Percentiles rank a stretch among this genome's conserved stretches.
phyloP scores from a whole-genome alignment of 2,329 filamentous ascomycete genomes.

The Claviceps capensis region DNA sequence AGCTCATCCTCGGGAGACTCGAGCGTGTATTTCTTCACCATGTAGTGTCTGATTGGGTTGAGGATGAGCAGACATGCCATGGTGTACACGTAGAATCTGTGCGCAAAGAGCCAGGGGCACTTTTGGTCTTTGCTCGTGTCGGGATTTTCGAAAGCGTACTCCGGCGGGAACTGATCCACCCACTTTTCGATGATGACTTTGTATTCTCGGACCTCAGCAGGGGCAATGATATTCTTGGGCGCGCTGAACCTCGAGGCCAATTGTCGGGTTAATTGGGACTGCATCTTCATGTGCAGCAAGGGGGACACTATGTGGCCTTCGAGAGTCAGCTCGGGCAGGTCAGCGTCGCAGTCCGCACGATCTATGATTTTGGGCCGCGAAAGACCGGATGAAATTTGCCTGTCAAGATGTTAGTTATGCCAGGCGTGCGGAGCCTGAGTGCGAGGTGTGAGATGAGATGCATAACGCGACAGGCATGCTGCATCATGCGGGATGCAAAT shows the following conservation, averaged over 20 bases:
- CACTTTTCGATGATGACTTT: constrained; percentile 23
- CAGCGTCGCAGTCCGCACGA: constrained; percentile 13
- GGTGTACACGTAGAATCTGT: constrained; percentile 31
- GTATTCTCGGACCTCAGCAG: constrained; percentile 15
- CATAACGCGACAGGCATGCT: too few relatives aligned
- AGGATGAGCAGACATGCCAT: constrained; percentile 32
- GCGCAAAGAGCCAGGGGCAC: constrained; percentile 28
- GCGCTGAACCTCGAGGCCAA: constrained; percentile 14
- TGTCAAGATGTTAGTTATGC: constrained; percentile 3
- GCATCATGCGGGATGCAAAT: too few relatives aligned
- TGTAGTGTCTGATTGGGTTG: constrained; percentile 31
- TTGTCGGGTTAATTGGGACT: constrained; percentile 13
- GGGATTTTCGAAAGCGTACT: constrained; percentile 24
- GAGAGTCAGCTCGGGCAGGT: constrained; percentile 16
- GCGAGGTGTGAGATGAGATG: too few relatives aligned
- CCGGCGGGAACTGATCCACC: constrained; percentile 25
- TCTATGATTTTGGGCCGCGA: constrained; percentile 18
- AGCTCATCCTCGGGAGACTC: constrained; percentile 17
- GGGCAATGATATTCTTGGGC: constrained; percentile 14
- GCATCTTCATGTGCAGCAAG: constrained; percentile 18
- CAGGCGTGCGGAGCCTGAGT: too few relatives aligned
- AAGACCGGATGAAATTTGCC: constrained; percentile 21
- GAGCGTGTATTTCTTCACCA: constrained; percentile 22
- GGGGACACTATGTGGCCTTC: constrained; percentile 16
- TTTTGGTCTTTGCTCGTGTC: constrained; percentile 26